Evolutionary conservation across 305 asterid species (phyloP).

Genomic region (Fraxinus paxiana): DNA sequence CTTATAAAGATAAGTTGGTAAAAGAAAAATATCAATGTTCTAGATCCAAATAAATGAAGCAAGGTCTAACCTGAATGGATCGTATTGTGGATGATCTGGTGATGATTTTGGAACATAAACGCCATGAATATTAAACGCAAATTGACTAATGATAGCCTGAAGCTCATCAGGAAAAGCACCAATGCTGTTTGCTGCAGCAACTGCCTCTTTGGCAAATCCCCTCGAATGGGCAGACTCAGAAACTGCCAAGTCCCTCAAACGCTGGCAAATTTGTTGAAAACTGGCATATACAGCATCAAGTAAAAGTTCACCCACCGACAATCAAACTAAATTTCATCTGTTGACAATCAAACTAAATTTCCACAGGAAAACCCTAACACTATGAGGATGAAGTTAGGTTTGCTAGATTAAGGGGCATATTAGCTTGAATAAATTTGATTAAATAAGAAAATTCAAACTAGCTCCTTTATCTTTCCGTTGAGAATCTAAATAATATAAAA

Average conservation of each 20-base stretch:
- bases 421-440: background rate
- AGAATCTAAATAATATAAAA: background rate
- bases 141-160: constrained; percentile 49
- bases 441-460: background rate
- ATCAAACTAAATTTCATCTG: constrained; percentile 20
- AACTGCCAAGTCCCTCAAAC: constrained; percentile 56
- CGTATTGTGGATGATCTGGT: constrained; percentile 58
- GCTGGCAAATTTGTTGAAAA: constrained; percentile 61
- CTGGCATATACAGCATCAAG: constrained; percentile 36
- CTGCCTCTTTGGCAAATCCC: constrained; percentile 47
- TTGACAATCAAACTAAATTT: constrained; percentile 14
- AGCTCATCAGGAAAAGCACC: constrained; percentile 57
- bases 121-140: constrained; percentile 74
- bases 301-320: constrained; percentile 7
- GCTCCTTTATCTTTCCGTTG: background rate
- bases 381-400: background rate
- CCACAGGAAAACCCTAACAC: constrained; percentile 9
- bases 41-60: constrained; percentile 2
- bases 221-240: constrained; percentile 45
- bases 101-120: constrained; percentile 74
- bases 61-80: constrained; percentile 55
- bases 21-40: background rate
- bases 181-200: constrained; percentile 50
- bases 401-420: background rate
- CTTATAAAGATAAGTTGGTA: constrained; percentile 4